Evolutionary conservation across 192 early-diverging fungal species (phyloP), one percentile per base, ranked within the genome.

Genomic region (Dissophora ornata): DNA sequence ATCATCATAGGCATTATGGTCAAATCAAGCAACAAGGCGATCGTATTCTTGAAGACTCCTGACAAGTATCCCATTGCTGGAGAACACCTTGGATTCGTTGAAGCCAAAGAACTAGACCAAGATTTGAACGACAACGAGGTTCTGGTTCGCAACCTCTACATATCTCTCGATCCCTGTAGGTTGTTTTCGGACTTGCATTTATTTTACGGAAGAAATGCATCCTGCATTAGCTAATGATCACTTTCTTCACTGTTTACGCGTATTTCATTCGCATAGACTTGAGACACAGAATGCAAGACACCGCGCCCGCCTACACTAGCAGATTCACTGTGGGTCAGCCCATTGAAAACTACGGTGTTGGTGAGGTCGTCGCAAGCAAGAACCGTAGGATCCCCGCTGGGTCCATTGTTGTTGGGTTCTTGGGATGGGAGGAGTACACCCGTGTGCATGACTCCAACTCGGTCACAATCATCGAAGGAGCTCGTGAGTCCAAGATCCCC

Each of bases 111-210:
- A n/a, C 4, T 45, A 6, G n/a, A n/a, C 18, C 4, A 45, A 4
- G 61, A 79, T 0, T 51, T 90, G 7, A 52, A 73, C 22, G 80
- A 87, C 4, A 75, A 68, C 19, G 79, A 88, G 15, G 54, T 84
- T 42, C 40, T 92, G 28, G 51, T 93, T 2, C 89, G 91, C 36
- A 85, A 84, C 36, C 81, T 88, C n/a, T 88, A 79, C 50, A 63
- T 94, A n/a, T 92, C 90, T 5, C 73, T 93, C 10, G 92, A 95
- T 78, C 93, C 91, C 7, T 94, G 94, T 77, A 88, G 91, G 88
- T 83, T 25, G 11, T 22, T 26, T 30, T 25, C 34, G 3, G 4
- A 1, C n/a, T n/a, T n/a, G n/a, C n/a, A n/a, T n/a, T n/a, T n/a
- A n/a, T n/a, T n/a, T n/a, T n/a, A n/a, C n/a, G n/a, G n/a, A n/a